Base-by-base conservation (phyloP, 176 grass and related monocot genomes). In the Tuctoria greenei region DNA sequence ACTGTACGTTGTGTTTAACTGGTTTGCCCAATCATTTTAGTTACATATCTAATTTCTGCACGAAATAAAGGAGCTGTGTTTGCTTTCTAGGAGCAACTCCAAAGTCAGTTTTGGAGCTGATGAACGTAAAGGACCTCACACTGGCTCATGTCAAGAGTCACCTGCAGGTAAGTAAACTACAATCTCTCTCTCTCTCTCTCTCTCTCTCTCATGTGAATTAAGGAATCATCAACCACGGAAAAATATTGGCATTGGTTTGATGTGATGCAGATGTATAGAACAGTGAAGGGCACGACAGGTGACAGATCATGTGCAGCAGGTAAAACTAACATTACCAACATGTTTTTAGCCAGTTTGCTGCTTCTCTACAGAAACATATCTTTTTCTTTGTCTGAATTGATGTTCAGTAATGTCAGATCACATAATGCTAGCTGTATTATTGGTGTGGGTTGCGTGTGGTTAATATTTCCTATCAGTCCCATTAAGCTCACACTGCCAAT, bases 101-200 rank as follows among this genome's bases (percentile, higher is more conserved):
- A n/a, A n/a, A n/a, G n/a, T n/a, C n/a, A n/a, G n/a, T n/a, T n/a
- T n/a, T n/a, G n/a, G n/a, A n/a, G n/a, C n/a, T n/a, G n/a, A n/a
- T n/a, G n/a, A n/a, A n/a, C n/a, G n/a, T n/a, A n/a, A n/a, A n/a
- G n/a, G n/a, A n/a, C n/a, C n/a, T n/a, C n/a, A n/a, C n/a, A n/a
- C 74, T 98, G 52, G 91, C 95, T 83, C 95, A 98, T 90, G 95
- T 98, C 27, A 98, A 98, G 85, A 98, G 95, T 76, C 95, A 98
- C 70, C 84, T 98, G 54, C 95, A 98, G 91, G 95, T 88, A 91
- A 66, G 70, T 77, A n/a, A 47, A 66, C 42, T 35, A 66, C 17
- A 61, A n/a, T n/a, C n/a, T n/a, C n/a, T n/a, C n/a, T n/a, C n/a
- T n/a, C n/a, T n/a, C n/a, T n/a, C n/a, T n/a, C 65, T 40, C 6